Base-by-base conservation (phyloP, 78 protist species). In the Dictyostelium purpureum region DNA sequence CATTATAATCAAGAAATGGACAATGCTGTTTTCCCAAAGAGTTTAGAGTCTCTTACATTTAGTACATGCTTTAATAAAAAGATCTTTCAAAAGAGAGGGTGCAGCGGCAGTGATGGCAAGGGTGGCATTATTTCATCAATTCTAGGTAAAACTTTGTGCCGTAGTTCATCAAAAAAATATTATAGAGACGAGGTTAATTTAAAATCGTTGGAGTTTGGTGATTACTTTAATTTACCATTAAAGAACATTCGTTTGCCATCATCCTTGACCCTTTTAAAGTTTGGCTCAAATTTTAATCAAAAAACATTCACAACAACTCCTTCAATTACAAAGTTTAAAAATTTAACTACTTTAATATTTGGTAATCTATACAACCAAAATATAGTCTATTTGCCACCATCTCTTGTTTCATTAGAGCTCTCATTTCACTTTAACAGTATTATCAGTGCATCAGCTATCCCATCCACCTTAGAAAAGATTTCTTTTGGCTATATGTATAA, bases 371-470 rank as follows among this genome's bases (percentile, higher is more conserved):
- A 37, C 21, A 67, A 67, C 38, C 76, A 67, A 67, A 67, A 21
- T 11, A 38, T 67, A 7, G 76, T 21, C 21, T 67, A 11, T 0
- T 28, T 67, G 14, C 76, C 76, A 38, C n/a, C 28, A 5, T n/a
- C 1, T 40, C 31, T 67, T 21, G 38, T 51, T 33, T 31, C 40
- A 31, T 33, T 63, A 31, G 16, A 37, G 5, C 33, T 63, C 33
- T 63, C 71, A 63, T 63, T 63, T 35, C 71, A 63, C 18, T 63
- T 63, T 6, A 63, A 63, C 33, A 63, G 71, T 63, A 37, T 18
- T 33, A 63, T 63, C 5, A 63, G 33, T 33, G 71, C 26, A 63
- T 31, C 40, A 31, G 26, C 71, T 16, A 63, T 63, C 11, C 71
- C 71, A 63, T 24, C 42, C 11, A 63, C 71, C 2, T 63, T 63